Percentiles rank a stretch among this genome's conserved stretches.
Evolutionary conservation across 225 moss, liverwort and hornwort genomes (phyloP).

Genomic region (Physcomitrellopsis africana): DNA sequence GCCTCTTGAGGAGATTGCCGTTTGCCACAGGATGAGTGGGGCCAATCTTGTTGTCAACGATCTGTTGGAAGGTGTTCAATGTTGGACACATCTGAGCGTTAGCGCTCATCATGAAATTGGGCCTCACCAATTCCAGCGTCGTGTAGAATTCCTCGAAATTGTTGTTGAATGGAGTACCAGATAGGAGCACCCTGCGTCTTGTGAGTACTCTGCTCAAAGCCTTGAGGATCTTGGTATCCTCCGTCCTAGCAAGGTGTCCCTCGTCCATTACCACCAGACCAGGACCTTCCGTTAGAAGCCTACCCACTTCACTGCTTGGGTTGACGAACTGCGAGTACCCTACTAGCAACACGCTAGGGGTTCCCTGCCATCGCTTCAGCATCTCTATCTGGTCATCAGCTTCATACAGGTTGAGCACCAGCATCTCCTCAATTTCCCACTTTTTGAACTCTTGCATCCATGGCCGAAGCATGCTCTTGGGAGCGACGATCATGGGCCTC

Average conservation of each 20-base stretch:
- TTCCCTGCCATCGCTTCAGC: conserved; percentile 72
- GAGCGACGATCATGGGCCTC: conserved; percentile 60
- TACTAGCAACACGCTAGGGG: conserved; percentile 73
- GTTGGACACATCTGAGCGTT: conserved; percentile 45
- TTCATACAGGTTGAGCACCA: conserved; percentile 55
- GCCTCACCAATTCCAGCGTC: conserved; percentile 75
- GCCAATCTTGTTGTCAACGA: background rate
- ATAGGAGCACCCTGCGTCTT: conserved; percentile 78
- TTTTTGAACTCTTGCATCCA: conserved; percentile 56
- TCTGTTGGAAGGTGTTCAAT: conserved; percentile 33
- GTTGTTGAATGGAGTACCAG: conserved; percentile 97
- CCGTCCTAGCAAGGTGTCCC: conserved; percentile 85
- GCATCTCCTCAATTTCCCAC: conserved; percentile 78
- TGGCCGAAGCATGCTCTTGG: conserved; percentile 84
- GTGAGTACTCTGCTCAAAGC: conserved; percentile 73
- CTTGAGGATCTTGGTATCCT: conserved; percentile 68
- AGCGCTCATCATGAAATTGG: conserved; percentile 73
- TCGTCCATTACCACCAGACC: conserved; percentile 86
- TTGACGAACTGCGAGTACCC: conserved; percentile 68
- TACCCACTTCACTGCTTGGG: conserved; percentile 55
- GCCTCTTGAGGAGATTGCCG: conserved; percentile 29
- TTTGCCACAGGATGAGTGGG: conserved; percentile 3
- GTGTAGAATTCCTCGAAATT: conserved; percentile 93
- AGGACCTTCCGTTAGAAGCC: conserved; percentile 56
- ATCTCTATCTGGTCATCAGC: conserved; percentile 50